A percentile compares a stretch with the other conserved stretches of the same genome.
Evolutionary conservation across 2,329 filamentous ascomycete species (phyloP).

Genomic region (Penicillium sp.): DNA sequence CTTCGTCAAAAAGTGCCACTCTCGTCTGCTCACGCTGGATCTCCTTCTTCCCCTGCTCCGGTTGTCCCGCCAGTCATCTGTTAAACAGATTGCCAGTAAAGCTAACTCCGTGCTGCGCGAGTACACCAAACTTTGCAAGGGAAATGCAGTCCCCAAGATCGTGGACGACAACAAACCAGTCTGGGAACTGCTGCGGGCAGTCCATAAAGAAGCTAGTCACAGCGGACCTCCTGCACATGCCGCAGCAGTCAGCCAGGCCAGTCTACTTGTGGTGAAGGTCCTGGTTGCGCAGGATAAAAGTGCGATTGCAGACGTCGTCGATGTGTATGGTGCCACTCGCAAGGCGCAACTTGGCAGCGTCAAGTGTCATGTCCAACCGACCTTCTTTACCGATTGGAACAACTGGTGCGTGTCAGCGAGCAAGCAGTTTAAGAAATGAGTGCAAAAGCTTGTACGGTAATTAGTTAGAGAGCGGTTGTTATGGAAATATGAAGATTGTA

Average conservation of each 20-base stretch:
- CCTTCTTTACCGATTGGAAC: constrained; percentile 66
- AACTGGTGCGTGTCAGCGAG: constrained; percentile 59
- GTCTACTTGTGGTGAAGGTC: constrained; percentile 42
- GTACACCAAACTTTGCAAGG: constrained; percentile 61
- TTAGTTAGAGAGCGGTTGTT: no score
- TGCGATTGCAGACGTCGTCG: constrained; percentile 52
- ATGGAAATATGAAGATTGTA: no score
- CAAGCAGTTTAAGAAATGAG: constrained; percentile 36
- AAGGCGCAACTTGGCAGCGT: constrained; percentile 54
- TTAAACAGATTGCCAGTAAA: constrained; percentile 68
- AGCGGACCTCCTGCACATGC: constrained; percentile 62
- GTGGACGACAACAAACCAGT: constrained; percentile 37
- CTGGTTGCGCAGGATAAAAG: constrained; percentile 45
- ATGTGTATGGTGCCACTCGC: constrained; percentile 60
- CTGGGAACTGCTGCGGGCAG: constrained; percentile 55
- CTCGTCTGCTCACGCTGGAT: constrained; percentile 60
- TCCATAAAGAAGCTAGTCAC: constrained; percentile 60
- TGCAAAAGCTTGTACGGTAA: no score
- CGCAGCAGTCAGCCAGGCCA: constrained; percentile 62
- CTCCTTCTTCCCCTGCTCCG: constrained; percentile 70
- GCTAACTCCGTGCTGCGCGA: constrained; percentile 65
- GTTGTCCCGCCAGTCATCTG: constrained; percentile 68
- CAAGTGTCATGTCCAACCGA: constrained; percentile 55
- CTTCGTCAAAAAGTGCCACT: constrained; percentile 73
- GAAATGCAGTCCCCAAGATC: constrained; percentile 42